Evolutionary conservation across 2,329 filamentous ascomycete genomes (phyloP), one percentile per base, ranked within the genome.

Genomic region (Acrocalymma vagum): DNA sequence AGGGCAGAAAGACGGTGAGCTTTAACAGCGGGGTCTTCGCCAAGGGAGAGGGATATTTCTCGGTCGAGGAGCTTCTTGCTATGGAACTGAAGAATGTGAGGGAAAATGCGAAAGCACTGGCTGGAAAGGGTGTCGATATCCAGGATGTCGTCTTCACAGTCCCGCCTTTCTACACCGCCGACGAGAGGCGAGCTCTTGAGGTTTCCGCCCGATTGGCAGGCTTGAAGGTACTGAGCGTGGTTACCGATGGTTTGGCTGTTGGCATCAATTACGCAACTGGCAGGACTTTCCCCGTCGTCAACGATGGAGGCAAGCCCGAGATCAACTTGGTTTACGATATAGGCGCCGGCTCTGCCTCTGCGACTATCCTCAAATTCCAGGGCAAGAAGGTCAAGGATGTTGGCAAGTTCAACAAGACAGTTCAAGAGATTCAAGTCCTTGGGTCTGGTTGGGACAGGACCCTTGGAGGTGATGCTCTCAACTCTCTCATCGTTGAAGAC

Each of bases 241-340:
- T 99, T 52, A 94, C 87, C 53, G 94, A 99, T 65, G 92, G 92
- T 11, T 74, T 96, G 48, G 91, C 94, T 21, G 93, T 99, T 42
- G 94, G 91, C 17, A 74, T 99, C 55, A 95, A 99, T 74, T 99
- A 97, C 70, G 94, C 94, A 28, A 96, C 91, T 18, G 88, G 83
- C 62, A 84, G 94, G 60, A 90, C 88, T 11, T 99, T 97, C 71
- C 90, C 92, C 24, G 79, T 93, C 45, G 78, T 94, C 45, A 88
- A 83, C 39, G 86, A 94, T 38, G 90, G 90, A 38, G 87, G 82
- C 52, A 91, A 91, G 75, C 87, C 94, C 1, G 94, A 99, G 72
- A 83, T 92, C 59, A 90, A 99, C 73, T 75, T 99, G 68, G 84
- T 99, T 20, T 99, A 94, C 64, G 94, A 99, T 67, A 97, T 99